Conservation (phyloP, 2,329 filamentous ascomycete genomes). For the Xylariomycetidae sp. region DNA sequence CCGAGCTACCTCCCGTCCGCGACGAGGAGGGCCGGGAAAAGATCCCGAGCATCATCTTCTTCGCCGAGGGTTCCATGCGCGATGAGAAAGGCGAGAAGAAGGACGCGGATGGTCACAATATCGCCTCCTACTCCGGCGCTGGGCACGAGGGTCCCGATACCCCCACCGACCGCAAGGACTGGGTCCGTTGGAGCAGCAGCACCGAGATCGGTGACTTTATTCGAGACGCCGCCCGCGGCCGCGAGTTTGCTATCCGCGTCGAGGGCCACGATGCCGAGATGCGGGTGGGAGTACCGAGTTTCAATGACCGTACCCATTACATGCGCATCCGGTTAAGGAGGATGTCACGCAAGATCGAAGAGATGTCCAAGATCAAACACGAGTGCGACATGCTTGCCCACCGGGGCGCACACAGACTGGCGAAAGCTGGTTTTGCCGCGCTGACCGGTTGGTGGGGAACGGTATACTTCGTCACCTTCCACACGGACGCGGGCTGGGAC, state of each 20-base stretch:
- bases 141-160: conserved; percentile 52
- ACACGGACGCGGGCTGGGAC: conserved; percentile 81
- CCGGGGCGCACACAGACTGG: conserved; percentile 69
- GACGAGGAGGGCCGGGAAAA: conserved; percentile 59
- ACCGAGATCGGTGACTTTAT: conserved; percentile 95
- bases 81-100: conserved; percentile 39
- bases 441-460: conserved; percentile 74
- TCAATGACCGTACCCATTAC: conserved; percentile 86
- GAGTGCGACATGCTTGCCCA: conserved; percentile 78
- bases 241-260: conserved; percentile 79
- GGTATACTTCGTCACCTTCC: conserved; percentile 67
- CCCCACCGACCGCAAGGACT: conserved; percentile 46
- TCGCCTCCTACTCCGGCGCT: conserved; percentile 65
- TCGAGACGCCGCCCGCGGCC: conserved; percentile 75
- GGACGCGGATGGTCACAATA: conserved; percentile 32
- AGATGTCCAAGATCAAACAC: conserved; percentile 67
- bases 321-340: conserved; percentile 71
- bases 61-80: conserved; percentile 68
- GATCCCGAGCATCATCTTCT: conserved; percentile 69
- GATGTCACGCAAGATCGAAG: conserved; percentile 61
- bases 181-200: conserved; percentile 81
- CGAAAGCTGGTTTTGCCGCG: conserved; percentile 69
- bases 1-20: conserved; percentile 68
- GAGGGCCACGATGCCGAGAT: conserved; percentile 63
- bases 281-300: conserved; percentile 75